Evolutionary conservation across 192 early-diverging fungal genomes (phyloP), one percentile per base, ranked within the genome.

Genomic region (Gamsiella multidivaricata): DNA sequence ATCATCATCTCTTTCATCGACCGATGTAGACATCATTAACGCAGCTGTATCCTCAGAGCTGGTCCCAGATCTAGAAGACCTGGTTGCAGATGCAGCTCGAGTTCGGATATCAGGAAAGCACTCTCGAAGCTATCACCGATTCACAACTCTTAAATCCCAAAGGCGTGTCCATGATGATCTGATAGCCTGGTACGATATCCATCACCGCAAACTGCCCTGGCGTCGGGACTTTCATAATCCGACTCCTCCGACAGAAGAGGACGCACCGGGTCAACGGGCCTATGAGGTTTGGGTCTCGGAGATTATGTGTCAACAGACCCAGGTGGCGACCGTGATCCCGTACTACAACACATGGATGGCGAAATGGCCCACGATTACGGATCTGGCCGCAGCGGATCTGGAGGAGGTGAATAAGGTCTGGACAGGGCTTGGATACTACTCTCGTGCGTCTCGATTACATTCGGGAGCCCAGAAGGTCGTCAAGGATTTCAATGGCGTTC

Each of bases 241-340:
- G 9, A 52, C 14, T 5, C 10, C 28, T 18, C 32, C 54, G 36
- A 22, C 20, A 10, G 42, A 47, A 20, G 52, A 37, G 29, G 23
- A 75, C 69, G 47, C 55, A 25, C 70, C 75, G 32, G 86, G 70
- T 3, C 86, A 90, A 63, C 80, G 86, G 3, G 87, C 87, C 2
- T 90, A 92, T 67, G 86, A 88, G 70, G 90, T 93, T 2, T 94
- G 93, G 93, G 87, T 94, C 4, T 85, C 82, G n/a, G 93, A 94
- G 76, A 88, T 94, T 31, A 94, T 94, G 93, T 73, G 90, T n/a
- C 93, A 94, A 65, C 93, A 89, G 71, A 94, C 93, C 0, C 91
- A 92, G 60, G 90, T 93, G 12, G 84, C 82, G 3, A 93, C 90
- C 6, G 91, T 91, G 2, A 88, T 88, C 7, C 82, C 81, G 2